A percentile compares a stretch with the other conserved stretches of the same genome.
Evolutionary conservation across 176 grass and related monocot species (phyloP).

Genomic region (Ensete glaucum): DNA sequence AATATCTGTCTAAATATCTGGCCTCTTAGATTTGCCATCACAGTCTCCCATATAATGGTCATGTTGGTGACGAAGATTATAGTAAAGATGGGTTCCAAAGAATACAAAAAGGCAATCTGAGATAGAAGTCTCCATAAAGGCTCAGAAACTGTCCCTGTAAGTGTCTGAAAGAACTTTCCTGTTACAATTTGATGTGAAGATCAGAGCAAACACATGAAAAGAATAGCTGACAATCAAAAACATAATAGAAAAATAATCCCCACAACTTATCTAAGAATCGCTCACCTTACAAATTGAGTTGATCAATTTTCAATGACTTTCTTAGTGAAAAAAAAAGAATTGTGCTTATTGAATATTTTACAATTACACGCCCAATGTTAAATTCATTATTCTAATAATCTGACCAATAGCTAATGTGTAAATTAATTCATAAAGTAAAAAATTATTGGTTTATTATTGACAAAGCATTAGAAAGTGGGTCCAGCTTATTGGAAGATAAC

Average conservation of each 20-base stretch:
- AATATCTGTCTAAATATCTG: constrained; percentile 95
- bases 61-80: constrained; percentile 73
- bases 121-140: constrained; percentile 60
- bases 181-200: constrained; percentile 17
- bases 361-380: too few relatives aligned
- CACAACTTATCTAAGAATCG: background rate
- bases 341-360: too few relatives aligned
- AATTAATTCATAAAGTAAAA: background rate
- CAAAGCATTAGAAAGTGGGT: background rate
- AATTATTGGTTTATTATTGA: background rate
- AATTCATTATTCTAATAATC: background rate
- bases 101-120: constrained; percentile 62
- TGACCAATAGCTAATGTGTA: background rate
- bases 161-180: constrained; percentile 91
- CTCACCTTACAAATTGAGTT: background rate
- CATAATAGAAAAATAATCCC: background rate
- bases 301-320: too few relatives aligned
- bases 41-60: constrained; percentile 84
- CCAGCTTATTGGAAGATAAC: too few relatives aligned
- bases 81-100: constrained; percentile 79
- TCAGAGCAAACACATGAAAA: background rate
- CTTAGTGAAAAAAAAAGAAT: too few relatives aligned
- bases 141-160: constrained; percentile 60
- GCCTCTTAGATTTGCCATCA: constrained; percentile 64
- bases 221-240: background rate